phyloP scores from a whole-genome alignment of 1,284 basidiomycete genomes.

The Tylopilus orsonianus region DNA sequence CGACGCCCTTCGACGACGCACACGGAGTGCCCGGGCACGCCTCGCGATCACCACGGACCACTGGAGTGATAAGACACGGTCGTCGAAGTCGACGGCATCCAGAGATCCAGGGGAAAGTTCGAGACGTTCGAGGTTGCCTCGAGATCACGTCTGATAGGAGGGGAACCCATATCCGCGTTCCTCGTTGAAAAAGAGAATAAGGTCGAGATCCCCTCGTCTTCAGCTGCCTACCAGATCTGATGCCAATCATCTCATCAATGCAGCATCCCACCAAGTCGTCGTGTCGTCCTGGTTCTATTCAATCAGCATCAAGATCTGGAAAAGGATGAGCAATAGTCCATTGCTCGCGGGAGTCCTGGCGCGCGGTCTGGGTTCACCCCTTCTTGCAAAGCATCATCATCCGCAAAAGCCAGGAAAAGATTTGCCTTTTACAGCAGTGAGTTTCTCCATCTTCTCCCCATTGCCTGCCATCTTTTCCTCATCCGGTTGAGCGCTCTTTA shows the following conservation, averaged over 20 bases:
- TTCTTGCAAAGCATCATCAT: not conserved
- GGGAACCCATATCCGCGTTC: slow-evolving; percentile 16
- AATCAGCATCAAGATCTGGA: not conserved
- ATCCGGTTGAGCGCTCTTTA: slow-evolving; percentile 13
- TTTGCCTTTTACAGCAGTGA: not conserved
- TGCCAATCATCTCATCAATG: not conserved
- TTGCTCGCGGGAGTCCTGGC: slow-evolving; percentile 2
- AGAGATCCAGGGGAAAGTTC: slow-evolving; percentile 2
- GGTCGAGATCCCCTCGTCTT: not conserved
- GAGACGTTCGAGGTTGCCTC: not conserved
- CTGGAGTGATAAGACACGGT: not conserved
- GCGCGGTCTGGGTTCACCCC: not conserved
- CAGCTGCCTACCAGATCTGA: slow-evolving; percentile 9
- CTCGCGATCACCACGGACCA: slow-evolving; percentile 18
- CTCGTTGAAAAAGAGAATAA: slow-evolving; percentile 8
- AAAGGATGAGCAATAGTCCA: not conserved
- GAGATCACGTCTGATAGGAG: not conserved
- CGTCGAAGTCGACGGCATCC: slow-evolving; percentile 18
- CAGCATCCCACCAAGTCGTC: not conserved
- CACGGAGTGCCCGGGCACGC: not conserved
- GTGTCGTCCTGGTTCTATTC: not conserved
- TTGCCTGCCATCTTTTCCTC: not conserved
- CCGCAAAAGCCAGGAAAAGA: not conserved
- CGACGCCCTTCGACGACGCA: not conserved
- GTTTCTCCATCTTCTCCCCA: not conserved